Evolutionary conservation across 176 grass and related monocot species (phyloP).

Genomic region (Phragmites australis): DNA sequence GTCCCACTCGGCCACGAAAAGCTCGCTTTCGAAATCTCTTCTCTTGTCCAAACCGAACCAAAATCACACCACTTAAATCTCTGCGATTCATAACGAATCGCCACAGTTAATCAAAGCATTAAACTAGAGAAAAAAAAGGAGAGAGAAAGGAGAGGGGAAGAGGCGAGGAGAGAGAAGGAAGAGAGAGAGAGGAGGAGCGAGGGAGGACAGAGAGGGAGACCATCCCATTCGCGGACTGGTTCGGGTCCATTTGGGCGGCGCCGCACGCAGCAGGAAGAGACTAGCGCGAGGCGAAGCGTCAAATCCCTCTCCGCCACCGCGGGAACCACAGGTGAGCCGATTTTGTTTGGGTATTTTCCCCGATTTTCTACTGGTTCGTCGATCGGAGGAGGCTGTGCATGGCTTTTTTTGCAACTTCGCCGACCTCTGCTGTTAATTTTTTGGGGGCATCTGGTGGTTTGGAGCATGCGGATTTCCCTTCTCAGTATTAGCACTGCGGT

Average conservation of each 20-base stretch:
- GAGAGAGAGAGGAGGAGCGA: neutral
- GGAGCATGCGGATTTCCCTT: neutral
- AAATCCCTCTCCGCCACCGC: neutral
- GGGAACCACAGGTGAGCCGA: constrained; percentile 37
- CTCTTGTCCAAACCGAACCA: neutral
- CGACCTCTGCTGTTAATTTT: neutral
- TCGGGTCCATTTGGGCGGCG: constrained; percentile 50
- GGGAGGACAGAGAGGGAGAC: neutral
- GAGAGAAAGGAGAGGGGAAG: neutral
- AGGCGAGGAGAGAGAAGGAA: neutral
- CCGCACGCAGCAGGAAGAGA: constrained; percentile 15
- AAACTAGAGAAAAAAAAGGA: neutral
- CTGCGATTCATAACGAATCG: constrained; percentile 35
- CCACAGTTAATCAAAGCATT: constrained; percentile 33
- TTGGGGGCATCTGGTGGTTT: neutral
- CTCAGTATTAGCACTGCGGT: neutral
- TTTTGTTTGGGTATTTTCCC: neutral
- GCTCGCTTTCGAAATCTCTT: constrained; percentile 29
- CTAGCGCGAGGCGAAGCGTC: constrained; percentile 20
- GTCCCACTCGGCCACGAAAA: constrained; percentile 35
- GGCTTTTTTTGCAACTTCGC: neutral
- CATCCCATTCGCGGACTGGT: constrained; percentile 19
- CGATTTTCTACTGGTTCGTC: neutral
- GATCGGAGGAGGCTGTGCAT: neutral
- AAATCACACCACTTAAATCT: constrained; percentile 45